A percentile compares a stretch with the other conserved stretches of the same genome.
Evolutionary conservation across 805 yeast species (phyloP).

Genomic region (Saccharomyces mikatae): DNA sequence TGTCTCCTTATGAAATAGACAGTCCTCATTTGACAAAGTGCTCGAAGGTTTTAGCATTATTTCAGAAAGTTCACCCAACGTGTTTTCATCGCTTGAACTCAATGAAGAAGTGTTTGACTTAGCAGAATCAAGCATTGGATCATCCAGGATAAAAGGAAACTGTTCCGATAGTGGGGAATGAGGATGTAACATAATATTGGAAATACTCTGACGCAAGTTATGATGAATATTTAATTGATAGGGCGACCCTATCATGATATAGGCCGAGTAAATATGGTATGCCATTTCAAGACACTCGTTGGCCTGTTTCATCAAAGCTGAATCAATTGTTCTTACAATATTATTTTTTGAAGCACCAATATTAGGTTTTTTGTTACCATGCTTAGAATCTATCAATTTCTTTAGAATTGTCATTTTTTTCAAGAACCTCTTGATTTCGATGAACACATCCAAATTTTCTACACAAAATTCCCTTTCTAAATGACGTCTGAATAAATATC

Average conservation of each 20-base stretch:
- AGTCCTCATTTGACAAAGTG: not conserved
- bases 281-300: constrained; percentile 53
- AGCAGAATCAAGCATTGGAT: not conserved
- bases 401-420: constrained; percentile 39
- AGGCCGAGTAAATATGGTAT: constrained; percentile 58
- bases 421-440: constrained; percentile 47
- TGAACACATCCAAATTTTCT: constrained; percentile 69
- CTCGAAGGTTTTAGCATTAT: not conserved
- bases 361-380: constrained; percentile 3
- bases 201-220: constrained; percentile 37
- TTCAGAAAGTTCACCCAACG: not conserved
- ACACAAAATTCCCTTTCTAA: constrained; percentile 56
- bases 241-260: constrained; percentile 58
- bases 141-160: constrained; percentile 1
- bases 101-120: not conserved
- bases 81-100: not conserved
- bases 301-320: constrained; percentile 38
- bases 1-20: not conserved
- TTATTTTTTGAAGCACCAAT: constrained; percentile 13
- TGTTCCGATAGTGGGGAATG: constrained; percentile 25
- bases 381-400: constrained; percentile 30
- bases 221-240: constrained; percentile 64
- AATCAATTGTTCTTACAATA: constrained; percentile 27
- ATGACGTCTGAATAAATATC: constrained; percentile 59
- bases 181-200: constrained; percentile 34